Conservation (phyloP, 345 rosid species). For the Gynandropsis gynandra region DNA sequence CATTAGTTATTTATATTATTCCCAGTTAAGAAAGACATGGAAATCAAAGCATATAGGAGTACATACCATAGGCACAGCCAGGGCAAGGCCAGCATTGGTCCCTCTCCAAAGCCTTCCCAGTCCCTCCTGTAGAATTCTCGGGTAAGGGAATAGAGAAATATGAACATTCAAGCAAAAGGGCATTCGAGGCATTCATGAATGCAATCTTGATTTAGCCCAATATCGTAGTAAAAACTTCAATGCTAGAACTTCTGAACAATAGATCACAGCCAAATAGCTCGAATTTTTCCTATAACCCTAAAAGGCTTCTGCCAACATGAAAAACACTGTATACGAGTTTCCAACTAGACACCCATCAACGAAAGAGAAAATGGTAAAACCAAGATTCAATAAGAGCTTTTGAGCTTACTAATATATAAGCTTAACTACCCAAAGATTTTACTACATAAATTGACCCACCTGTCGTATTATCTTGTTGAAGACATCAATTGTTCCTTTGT, state of each 20-base stretch:
- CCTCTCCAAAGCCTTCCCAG: constrained; percentile 90
- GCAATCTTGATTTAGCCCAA: too few species aligned
- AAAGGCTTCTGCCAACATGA: not conserved
- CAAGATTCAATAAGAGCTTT: not conserved
- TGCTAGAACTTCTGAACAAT: not conserved
- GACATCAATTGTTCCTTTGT: constrained; percentile 95
- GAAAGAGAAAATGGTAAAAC: not conserved
- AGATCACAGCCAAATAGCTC: not conserved
- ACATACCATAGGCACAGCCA: constrained; percentile 86
- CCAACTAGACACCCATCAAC: not conserved
- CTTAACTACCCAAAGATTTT: not conserved
- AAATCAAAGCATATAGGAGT: not conserved
- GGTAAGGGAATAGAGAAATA: constrained; percentile 18
- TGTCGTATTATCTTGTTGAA: constrained; percentile 81
- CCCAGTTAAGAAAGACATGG: not conserved
- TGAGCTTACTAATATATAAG: not conserved
- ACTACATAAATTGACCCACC: constrained; percentile 40
- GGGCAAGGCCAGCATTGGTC: constrained; percentile 88
- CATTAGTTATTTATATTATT: not conserved
- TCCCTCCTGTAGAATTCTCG: constrained; percentile 63
- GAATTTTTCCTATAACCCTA: not conserved
- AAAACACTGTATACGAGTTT: not conserved
- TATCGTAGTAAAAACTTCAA: too few species aligned
- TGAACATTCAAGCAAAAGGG: constrained; percentile 9
- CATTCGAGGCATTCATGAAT: not conserved